A percentile compares a stretch with the other conserved stretches of the same genome.
Evolutionary conservation across 2,329 filamentous ascomycete genomes (phyloP).

Genomic region (Septoria linicola): DNA sequence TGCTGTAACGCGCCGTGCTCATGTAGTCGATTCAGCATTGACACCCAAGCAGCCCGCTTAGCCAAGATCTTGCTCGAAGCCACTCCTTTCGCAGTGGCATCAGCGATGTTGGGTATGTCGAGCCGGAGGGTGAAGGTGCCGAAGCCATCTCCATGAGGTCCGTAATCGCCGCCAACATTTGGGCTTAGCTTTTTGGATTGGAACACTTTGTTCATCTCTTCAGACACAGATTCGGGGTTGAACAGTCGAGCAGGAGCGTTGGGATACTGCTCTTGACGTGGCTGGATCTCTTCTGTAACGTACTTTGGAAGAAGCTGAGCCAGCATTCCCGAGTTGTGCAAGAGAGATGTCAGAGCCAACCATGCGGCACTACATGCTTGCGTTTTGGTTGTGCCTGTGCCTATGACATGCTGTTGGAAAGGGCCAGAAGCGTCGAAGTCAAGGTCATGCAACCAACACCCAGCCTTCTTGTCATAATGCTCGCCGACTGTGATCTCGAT

Average conservation of each 20-base stretch:
- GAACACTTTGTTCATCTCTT: conserved; percentile 10
- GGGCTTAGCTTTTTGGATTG: neutral
- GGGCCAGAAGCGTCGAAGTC: neutral
- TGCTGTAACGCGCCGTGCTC: conserved; percentile 8
- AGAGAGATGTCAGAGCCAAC: conserved; percentile 7
- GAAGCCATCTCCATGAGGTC: neutral
- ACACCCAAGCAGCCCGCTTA: conserved; percentile 14
- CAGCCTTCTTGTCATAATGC: neutral
- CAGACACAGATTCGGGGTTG: neutral
- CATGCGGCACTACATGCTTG: conserved; percentile 8
- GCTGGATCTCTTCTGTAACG: neutral
- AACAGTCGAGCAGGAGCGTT: conserved; percentile 6
- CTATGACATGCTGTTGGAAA: conserved; percentile 2
- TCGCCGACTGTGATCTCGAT: neutral
- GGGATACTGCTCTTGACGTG: conserved; percentile 13
- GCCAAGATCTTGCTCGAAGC: conserved; percentile 2
- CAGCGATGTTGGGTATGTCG: conserved; percentile 9
- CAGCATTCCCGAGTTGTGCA: conserved; percentile 11
- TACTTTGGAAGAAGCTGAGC: neutral
- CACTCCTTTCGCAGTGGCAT: conserved; percentile 7
- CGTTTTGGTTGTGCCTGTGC: neutral
- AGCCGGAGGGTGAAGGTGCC: conserved; percentile 7
- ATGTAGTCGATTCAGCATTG: conserved; percentile 12
- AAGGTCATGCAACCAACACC: neutral
- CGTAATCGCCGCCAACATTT: neutral